These are phyloP conservation scores for Phascolomyces articulosus DNA, from an alignment of 371 early-diverging fungal genomes.

Conservation along the genomic window DNA sequence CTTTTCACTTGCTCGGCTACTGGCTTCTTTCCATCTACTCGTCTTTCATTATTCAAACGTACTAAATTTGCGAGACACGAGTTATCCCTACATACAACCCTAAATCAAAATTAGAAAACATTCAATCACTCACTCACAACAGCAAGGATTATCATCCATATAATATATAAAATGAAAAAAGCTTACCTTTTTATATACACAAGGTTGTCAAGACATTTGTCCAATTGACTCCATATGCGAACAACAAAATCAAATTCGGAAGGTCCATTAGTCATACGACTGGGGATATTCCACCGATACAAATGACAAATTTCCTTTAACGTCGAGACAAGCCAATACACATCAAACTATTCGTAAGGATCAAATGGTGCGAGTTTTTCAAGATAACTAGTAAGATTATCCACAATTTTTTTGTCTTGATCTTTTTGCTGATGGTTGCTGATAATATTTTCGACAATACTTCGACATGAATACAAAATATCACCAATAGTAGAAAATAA, in stretches of 20 bases:
- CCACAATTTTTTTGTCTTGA: background rate
- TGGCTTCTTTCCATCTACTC: background rate
- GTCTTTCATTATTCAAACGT: background rate
- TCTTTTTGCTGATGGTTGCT: background rate
- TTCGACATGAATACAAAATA: background rate
- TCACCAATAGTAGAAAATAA: background rate
- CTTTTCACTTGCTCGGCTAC: background rate
- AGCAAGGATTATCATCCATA: background rate
- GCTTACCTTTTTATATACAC: slow-evolving; percentile 1
- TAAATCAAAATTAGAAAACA: no score
- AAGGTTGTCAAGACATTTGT: background rate
- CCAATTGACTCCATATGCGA: slow-evolving; percentile 1
- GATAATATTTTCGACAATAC: background rate
- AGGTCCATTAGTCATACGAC: background rate
- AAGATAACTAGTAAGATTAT: background rate
- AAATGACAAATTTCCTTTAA: background rate
- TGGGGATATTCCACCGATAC: background rate
- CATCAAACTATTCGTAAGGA: slow-evolving; percentile 1
- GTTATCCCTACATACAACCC: background rate
- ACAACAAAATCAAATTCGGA: background rate
- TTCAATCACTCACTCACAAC: background rate
- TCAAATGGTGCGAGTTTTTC: background rate
- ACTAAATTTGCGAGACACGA: background rate
- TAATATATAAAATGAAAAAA: background rate
- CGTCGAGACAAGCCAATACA: background rate